Evolutionary conservation across 768 basidiomycete species (phyloP).

Genomic region (Favolaschia claudopus): DNA sequence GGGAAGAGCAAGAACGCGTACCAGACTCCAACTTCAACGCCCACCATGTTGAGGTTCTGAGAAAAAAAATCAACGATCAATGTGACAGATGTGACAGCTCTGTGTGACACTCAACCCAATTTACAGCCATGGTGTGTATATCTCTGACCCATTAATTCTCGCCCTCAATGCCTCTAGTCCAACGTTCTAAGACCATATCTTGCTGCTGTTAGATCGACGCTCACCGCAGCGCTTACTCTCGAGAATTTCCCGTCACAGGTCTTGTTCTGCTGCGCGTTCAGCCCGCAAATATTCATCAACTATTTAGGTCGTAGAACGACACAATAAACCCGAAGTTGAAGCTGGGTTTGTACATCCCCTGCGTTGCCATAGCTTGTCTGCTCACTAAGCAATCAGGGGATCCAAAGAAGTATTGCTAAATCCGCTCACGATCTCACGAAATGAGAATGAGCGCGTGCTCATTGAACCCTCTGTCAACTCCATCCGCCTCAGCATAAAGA

Average conservation of each 20-base stretch:
- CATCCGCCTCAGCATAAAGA: constrained; percentile 95
- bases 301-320: constrained; percentile 88
- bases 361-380: background rate
- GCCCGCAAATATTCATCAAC: constrained; percentile 24
- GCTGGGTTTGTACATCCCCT: constrained; percentile 60
- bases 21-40: constrained; percentile 72
- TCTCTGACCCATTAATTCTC: background rate
- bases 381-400: constrained; percentile 54
- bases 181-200: constrained; percentile 96
- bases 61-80: constrained; percentile 22
- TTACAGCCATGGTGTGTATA: constrained; percentile 58
- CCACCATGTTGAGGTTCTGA: constrained; percentile 50
- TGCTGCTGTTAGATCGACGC: constrained; percentile 91
- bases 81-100: constrained; percentile 22
- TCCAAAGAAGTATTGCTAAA: constrained; percentile 96
- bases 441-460: constrained; percentile 95
- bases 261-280: constrained; percentile 21
- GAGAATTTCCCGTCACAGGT: constrained; percentile 99
- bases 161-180: constrained; percentile 60
- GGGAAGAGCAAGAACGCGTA: constrained; percentile 38
- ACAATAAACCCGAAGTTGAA: constrained; percentile 98
- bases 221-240: constrained; percentile 96
- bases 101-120: background rate
- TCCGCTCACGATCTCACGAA: constrained; percentile 93
- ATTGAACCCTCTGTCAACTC: constrained; percentile 98